These are phyloP conservation scores for Cutaneotrichosporon daszewskae DNA, from an alignment of 1,284 basidiomycete species.

Conservation along the genomic window DNA sequence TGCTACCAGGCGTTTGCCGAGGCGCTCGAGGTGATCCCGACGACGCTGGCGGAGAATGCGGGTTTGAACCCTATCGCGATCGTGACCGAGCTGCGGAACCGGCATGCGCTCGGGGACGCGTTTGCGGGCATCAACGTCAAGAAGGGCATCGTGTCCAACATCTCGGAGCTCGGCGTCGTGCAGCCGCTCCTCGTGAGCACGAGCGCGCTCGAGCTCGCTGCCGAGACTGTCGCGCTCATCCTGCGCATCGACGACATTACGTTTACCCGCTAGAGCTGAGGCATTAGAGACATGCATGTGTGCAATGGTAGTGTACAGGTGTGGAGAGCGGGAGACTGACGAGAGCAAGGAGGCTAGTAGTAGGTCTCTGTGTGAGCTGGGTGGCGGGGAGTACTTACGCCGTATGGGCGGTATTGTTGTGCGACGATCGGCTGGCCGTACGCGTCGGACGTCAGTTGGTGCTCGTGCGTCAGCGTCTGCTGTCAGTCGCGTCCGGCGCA, in stretches of 20 bases:
- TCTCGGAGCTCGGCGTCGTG: slow-evolving; percentile 60
- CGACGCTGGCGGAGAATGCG: slow-evolving; percentile 96
- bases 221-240: slow-evolving; percentile 94
- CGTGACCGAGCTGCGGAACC: slow-evolving; percentile 94
- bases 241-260: slow-evolving; percentile 92
- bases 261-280: slow-evolving; percentile 3
- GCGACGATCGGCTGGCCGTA: no score
- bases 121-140: slow-evolving; percentile 98
- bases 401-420: no score
- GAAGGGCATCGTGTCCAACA: slow-evolving; percentile 93
- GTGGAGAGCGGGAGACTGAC: background rate
- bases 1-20: slow-evolving; percentile 99
- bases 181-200: slow-evolving; percentile 95
- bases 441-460: no score
- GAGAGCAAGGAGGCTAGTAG: background rate
- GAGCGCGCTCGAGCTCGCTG: slow-evolving; percentile 88
- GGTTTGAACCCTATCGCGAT: slow-evolving; percentile 97
- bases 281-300: slow-evolving; percentile 5
- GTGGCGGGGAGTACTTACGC: background rate
- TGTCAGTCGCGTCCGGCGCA: no score
- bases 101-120: slow-evolving; percentile 89
- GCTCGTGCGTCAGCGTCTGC: no score
- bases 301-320: background rate
- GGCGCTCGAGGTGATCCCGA: slow-evolving; percentile 95
- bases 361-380: background rate